Evolutionary conservation across 805 yeast species (phyloP).

Genomic region (Starmerella apicola): DNA sequence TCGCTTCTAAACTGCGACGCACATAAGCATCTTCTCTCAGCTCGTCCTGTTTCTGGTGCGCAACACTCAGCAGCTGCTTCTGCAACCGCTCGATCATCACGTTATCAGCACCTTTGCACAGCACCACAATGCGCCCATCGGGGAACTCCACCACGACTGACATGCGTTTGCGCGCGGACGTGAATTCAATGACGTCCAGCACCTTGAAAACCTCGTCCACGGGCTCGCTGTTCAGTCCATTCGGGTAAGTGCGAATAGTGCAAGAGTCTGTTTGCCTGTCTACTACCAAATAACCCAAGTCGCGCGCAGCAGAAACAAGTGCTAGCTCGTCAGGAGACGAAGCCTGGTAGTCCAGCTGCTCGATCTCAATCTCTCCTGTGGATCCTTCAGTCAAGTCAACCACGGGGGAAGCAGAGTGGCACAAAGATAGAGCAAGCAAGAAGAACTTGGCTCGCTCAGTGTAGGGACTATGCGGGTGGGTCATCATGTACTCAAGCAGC

Average conservation of each 20-base stretch:
- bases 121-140: slow-evolving; percentile 55
- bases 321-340: slow-evolving; percentile 97
- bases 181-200: slow-evolving; percentile 71
- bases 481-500: slow-evolving; percentile 56
- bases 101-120: slow-evolving; percentile 95
- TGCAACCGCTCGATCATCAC: slow-evolving; percentile 61
- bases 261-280: slow-evolving; percentile 52
- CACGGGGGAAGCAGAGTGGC: slow-evolving; percentile 83
- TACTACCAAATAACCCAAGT: slow-evolving; percentile 76
- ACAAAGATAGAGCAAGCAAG: slow-evolving; percentile 66
- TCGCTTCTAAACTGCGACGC: slow-evolving; percentile 67
- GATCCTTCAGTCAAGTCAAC: slow-evolving; percentile 25
- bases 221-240: slow-evolving; percentile 60
- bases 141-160: slow-evolving; percentile 73
- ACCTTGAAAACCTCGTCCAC: slow-evolving; percentile 58
- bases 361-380: slow-evolving; percentile 35
- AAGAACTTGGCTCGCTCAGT: slow-evolving; percentile 68
- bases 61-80: slow-evolving; percentile 40
- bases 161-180: slow-evolving; percentile 87
- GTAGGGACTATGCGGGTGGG: slow-evolving; percentile 56
- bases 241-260: slow-evolving; percentile 65
- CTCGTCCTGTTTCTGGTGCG: slow-evolving; percentile 51
- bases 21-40: slow-evolving; percentile 43
- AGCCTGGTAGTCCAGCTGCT: slow-evolving; percentile 69
- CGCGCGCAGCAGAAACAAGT: slow-evolving; percentile 85